Base-by-base conservation (phyloP, 2,329 filamentous ascomycete genomes). In the Pseudogymnoascus pannorum region DNA sequence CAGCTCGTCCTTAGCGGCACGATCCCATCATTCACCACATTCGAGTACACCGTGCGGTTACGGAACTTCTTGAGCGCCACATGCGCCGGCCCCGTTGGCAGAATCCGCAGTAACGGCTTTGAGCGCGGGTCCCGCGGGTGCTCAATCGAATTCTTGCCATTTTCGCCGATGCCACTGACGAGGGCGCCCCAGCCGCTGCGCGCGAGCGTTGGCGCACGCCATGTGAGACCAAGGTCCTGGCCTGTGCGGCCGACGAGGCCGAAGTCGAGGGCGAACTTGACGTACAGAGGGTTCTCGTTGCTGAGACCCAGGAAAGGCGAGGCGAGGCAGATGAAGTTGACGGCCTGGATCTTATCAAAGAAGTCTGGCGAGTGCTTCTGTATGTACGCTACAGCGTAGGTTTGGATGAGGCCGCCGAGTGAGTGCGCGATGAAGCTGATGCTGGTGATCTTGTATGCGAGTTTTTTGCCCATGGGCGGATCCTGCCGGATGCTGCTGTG, bases 21-120 rank as follows among this genome's bases (percentile, higher is more conserved):
- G 67, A 99, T 97, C 2, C 92, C 93, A 74, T 97, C 93, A 70
- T 97, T 97, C 67, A 97, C 93, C 11, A 97, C 92, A 69, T 97
- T 97, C 1, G 92, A 96, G 73, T 97, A 97, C 1, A 97, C 81
- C 0, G 94, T 97, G 14, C 93, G 82, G 72, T 95, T 96, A 20
- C 91, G 81, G 73, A 97, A 97, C 75, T 90, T 91, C 71, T 88
- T 87, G 40, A 97, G 76, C 1, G 92, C 93, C 60, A 85, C 84
- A 73, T 97, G 92, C 5, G 93, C 94, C 14, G 93, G 92, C 0
- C 93, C 93, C 6, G 91, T 96, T 0, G 94, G 93, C 22, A 97
- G 76, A 65, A 97, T 95, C 18, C 93, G 84, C 18, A 97, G 76
- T 36, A 97, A 77, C 2, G 93, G 93, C 72, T 97, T 97, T 0